phyloP scores from a whole-genome alignment of 495 filamentous ascomycete species.

The Annulohypoxylon moriforme region DNA sequence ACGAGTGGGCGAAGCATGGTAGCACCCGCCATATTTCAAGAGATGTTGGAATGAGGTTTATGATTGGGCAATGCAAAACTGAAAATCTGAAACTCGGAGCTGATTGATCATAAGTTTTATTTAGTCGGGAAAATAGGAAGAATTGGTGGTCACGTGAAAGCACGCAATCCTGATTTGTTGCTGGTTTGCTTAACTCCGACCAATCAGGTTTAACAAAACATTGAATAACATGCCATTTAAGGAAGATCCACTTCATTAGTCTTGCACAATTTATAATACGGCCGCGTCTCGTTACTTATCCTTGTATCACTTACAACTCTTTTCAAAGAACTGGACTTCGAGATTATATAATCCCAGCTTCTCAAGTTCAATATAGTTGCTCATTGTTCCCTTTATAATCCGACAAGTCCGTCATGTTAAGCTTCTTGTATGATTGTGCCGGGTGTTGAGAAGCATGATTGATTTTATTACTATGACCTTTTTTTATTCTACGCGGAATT shows the following conservation, averaged over 20 bases:
- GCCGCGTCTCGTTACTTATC: too few relatives aligned
- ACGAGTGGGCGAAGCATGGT: slow-evolving; percentile 41
- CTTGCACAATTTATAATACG: not conserved
- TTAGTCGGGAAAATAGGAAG: not conserved
- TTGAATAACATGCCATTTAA: not conserved
- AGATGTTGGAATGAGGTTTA: not conserved
- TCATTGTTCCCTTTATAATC: too few relatives aligned
- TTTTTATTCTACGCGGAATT: too few relatives aligned
- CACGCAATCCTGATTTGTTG: slow-evolving; percentile 35
- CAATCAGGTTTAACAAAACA: slow-evolving; percentile 10
- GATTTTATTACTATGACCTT: too few relatives aligned
- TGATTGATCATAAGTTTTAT: slow-evolving; percentile 22
- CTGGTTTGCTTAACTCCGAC: slow-evolving; percentile 11
- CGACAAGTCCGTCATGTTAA: too few relatives aligned
- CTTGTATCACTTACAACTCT: too few relatives aligned
- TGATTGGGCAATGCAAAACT: slow-evolving; percentile 25
- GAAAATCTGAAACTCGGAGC: not conserved
- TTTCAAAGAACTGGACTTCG: too few relatives aligned
- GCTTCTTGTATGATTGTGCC: too few relatives aligned
- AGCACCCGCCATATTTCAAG: slow-evolving; percentile 34
- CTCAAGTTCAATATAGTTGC: too few relatives aligned
- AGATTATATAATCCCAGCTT: too few relatives aligned
- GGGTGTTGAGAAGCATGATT: too few relatives aligned
- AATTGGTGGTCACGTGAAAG: slow-evolving; percentile 46
- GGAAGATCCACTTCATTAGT: not conserved